Evolutionary conservation across 257 asterid species (phyloP).

Genomic region (Leptodermis oblonga): DNA sequence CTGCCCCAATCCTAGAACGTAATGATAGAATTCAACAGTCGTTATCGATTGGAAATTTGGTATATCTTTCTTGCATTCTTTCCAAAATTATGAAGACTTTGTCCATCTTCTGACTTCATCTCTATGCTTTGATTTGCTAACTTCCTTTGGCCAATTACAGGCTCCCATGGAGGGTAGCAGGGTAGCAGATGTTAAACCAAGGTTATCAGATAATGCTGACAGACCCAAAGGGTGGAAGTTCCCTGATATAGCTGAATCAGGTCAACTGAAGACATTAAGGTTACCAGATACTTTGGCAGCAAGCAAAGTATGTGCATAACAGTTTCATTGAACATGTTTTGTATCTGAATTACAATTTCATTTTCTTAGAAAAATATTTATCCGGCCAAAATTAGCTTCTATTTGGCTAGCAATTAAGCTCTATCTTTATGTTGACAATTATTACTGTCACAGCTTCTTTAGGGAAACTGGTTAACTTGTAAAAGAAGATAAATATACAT

Average conservation of each 20-base stretch:
- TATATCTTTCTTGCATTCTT: slow-evolving; percentile 14
- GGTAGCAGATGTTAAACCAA: slow-evolving; percentile 80
- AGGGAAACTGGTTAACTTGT: background rate
- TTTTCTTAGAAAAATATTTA: background rate
- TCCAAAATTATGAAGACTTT: background rate
- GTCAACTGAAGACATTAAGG: slow-evolving; percentile 76
- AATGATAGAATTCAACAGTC: slow-evolving; percentile 72
- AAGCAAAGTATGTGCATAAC: slow-evolving; percentile 52
- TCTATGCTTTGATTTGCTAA: background rate
- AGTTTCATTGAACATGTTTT: background rate
- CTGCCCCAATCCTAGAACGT: slow-evolving; percentile 67
- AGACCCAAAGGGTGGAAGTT: slow-evolving; percentile 79
- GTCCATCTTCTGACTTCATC: background rate
- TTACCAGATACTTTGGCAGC: slow-evolving; percentile 84
- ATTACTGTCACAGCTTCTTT: background rate
- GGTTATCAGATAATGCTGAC: slow-evolving; percentile 60
- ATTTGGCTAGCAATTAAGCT: background rate
- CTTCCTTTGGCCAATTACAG: slow-evolving; percentile 31
- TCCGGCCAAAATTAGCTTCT: background rate
- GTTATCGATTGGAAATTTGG: slow-evolving; percentile 84
- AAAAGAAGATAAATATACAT: background rate
- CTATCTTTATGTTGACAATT: background rate
- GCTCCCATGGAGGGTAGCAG: slow-evolving; percentile 78
- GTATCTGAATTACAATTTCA: background rate
- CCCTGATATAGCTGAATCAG: slow-evolving; percentile 75